A percentile compares a stretch with the other conserved stretches of the same genome.
Conservation (phyloP, 208 protist genomes). For the Crithidia acanthocephali region DNA sequence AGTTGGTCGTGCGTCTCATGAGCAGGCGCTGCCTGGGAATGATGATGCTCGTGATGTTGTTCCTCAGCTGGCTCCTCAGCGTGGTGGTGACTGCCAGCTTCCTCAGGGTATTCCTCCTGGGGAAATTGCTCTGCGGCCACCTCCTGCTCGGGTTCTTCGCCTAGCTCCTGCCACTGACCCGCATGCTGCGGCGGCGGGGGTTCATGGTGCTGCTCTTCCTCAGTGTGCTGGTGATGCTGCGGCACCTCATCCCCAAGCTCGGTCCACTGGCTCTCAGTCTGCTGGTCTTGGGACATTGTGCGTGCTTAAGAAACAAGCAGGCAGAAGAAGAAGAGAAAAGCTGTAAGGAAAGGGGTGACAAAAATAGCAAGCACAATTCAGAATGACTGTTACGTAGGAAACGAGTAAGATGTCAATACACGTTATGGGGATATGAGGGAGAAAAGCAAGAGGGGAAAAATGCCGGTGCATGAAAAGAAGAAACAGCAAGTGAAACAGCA, state of each 20-base stretch:
- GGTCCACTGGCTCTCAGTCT: slow-evolving; percentile 6
- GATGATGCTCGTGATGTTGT: not conserved
- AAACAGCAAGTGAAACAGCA: no score
- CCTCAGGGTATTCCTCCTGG: slow-evolving; percentile 10
- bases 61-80: not conserved
- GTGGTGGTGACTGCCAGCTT: not conserved
- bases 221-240: not conserved
- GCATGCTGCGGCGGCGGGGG: not conserved
- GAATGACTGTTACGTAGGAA: no score
- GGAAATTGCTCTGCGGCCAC: not conserved
- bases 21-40: not conserved
- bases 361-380: no score
- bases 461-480: no score
- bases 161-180: slow-evolving; percentile 14
- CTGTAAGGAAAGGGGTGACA: not conserved
- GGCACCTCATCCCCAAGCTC: slow-evolving; percentile 9
- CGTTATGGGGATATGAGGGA: no score
- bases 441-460: no score
- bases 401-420: no score
- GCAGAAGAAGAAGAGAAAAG: not conserved
- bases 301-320: not conserved
- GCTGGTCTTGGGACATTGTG: slow-evolving; percentile 7
- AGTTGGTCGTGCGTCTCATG: not conserved
- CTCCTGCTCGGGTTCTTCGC: not conserved
- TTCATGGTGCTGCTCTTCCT: slow-evolving; percentile 1